Conservation (phyloP, 2,329 filamentous ascomycete genomes). For the Fusarium lateritium region DNA sequence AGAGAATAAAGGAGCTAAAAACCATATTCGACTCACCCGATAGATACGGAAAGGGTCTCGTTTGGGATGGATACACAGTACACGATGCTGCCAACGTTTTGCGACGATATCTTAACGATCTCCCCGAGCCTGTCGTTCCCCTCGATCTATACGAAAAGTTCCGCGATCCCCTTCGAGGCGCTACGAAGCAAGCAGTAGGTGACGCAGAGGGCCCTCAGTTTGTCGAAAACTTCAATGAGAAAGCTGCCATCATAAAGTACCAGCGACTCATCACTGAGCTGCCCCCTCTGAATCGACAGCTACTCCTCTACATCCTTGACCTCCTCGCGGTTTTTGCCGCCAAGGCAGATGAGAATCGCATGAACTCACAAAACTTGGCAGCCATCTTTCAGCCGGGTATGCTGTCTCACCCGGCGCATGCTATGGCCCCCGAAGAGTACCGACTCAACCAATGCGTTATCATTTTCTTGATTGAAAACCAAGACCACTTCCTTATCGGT, state of each 20-base stretch:
- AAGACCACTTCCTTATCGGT: conserved; percentile 97
- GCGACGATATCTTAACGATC: conserved; percentile 93
- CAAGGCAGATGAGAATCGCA: conserved; percentile 96
- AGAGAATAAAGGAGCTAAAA: conserved; percentile 97
- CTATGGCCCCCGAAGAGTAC: conserved; percentile 96
- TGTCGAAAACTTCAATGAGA: conserved; percentile 73
- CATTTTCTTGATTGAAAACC: conserved; percentile 98
- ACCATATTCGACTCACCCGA: conserved; percentile 93
- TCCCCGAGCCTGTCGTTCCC: conserved; percentile 96
- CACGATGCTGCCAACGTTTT: conserved; percentile 98
- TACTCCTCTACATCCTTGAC: conserved; percentile 96
- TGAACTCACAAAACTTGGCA: conserved; percentile 94
- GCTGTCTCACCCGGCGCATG: conserved; percentile 92
- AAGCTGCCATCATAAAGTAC: conserved; percentile 84
- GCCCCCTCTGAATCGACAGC: conserved; percentile 91
- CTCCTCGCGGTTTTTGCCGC: conserved; percentile 96
- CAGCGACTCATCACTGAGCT: conserved; percentile 93
- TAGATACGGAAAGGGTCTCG: conserved; percentile 94
- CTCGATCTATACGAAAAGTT: conserved; percentile 94
- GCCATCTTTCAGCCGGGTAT: conserved; percentile 98
- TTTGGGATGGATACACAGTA: conserved; percentile 98
- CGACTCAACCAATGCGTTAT: conserved; percentile 95
- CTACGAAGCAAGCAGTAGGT: conserved; percentile 80
- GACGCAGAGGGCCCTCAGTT: conserved; percentile 79
- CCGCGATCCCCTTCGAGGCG: conserved; percentile 81